Evolutionary conservation across 2,329 filamentous ascomycete species (phyloP), one percentile per base, ranked within the genome.

Genomic region (Myriosclerotinia duriaeana): DNA sequence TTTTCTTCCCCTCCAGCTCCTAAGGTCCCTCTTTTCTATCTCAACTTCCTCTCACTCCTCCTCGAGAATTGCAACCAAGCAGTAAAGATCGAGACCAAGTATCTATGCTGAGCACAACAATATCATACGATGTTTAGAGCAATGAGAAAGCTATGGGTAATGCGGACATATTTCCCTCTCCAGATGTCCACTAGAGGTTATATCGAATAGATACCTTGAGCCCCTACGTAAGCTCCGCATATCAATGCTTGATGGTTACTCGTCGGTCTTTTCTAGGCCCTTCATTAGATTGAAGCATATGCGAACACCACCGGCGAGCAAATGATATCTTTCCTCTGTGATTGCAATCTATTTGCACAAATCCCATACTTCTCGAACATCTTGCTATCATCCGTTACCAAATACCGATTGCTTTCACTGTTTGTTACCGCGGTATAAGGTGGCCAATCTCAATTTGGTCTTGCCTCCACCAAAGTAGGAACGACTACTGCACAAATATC

Each of bases 401-500:
- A 44, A 44, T 17, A 42, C 5, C 12, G n/a, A 56, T 56, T 26
- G 22, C 17, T 38, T 55, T 22, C 15, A 40, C n/a, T 38, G 14
- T 42, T 26, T 42, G 20, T 56, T 42, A n/a, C 12, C n/a, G 20
- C 6, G 26, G 7, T 17, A 56, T 56, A 14, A 56, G 36, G 36
- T 36, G n/a, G 22, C 38, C 38, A 26, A 56, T 56, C 54, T 56
- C 53, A 22, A 55, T 40, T 40, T 26, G 14, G 53, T 17, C 53
- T 56, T 40, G 36, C 26, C n/a, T 17, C 22, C 26, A 26, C 34
- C 53, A 42, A 38, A 26, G 1, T 40, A 12, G n/a, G n/a, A 42
- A 26, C n/a, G 36, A 56, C n/a, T 20, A 56, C 54, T 56, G 36
- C 54, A 56, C 54, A 56, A 7, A 56, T 7, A 44, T 56, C 15